Conservation (phyloP, 2,329 filamentous ascomycete species). For the Plectosphaerella sp. region DNA sequence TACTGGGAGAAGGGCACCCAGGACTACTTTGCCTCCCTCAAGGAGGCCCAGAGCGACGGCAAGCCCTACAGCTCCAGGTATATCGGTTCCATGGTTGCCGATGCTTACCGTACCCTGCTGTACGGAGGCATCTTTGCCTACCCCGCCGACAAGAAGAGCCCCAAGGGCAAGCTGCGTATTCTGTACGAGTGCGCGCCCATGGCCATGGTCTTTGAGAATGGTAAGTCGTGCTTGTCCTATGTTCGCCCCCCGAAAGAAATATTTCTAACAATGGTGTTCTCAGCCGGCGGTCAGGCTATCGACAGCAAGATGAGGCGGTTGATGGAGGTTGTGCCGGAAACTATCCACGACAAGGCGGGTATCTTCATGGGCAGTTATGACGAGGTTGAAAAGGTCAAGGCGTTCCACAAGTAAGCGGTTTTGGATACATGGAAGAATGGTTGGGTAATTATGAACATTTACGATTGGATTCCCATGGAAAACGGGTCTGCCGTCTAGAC, state of each 20-base stretch:
- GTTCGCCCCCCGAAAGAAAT: not conserved
- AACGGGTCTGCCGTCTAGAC: too few species aligned
- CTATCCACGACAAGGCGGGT: constrained; percentile 92
- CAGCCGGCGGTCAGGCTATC: constrained; percentile 87
- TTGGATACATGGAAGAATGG: too few species aligned
- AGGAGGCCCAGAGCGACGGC: constrained; percentile 66
- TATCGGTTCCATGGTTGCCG: constrained; percentile 97
- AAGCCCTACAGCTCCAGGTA: constrained; percentile 96
- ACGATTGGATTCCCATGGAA: not conserved
- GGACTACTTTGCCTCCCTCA: constrained; percentile 84
- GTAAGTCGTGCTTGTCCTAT: constrained; percentile 44
- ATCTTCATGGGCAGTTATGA: constrained; percentile 95
- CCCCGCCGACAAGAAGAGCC: constrained; percentile 95
- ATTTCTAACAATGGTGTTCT: constrained; percentile 22
- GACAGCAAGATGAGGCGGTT: constrained; percentile 89
- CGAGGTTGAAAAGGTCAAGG: constrained; percentile 93
- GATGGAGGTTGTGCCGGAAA: constrained; percentile 81
- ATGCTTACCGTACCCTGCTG: constrained; percentile 90
- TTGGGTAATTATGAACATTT: too few species aligned
- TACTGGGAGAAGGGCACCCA: constrained; percentile 92
- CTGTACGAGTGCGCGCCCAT: constrained; percentile 98
- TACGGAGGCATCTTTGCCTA: constrained; percentile 98
- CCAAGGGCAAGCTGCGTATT: constrained; percentile 96
- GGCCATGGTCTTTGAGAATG: constrained; percentile 98
- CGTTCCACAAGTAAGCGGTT: constrained; percentile 57